Evolutionary conservation across 1,284 basidiomycete genomes (phyloP), one percentile per base, ranked within the genome.

Genomic region (Rhodotorula mucilaginosa): DNA sequence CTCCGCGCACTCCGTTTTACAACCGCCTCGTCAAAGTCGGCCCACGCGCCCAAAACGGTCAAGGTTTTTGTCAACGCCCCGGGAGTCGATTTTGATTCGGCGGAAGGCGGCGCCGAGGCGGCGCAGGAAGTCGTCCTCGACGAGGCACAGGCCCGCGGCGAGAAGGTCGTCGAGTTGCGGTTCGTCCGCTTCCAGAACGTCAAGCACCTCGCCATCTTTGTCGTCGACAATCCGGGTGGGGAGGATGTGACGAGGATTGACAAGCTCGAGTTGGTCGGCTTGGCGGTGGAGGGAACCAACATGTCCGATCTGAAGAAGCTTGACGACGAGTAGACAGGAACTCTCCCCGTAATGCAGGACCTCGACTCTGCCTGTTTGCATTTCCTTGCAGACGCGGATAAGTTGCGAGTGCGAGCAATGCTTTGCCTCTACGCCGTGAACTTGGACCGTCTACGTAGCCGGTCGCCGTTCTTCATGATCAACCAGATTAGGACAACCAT

Each of bases 171-270:
- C 46, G 72, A 76, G 58, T 51, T 77, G 18, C 69, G 76, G 4
- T 77, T 75, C 31, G 77, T 78, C 16, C 73, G 76, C 23, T 78
- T 78, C 64, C 73, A 75, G 61, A 76, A 73, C 47, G 68, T 72
- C 19, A 75, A 73, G 18, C 66, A 73, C 18, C 63, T 78, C 7
- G 66, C 68, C 21, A 69, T 79, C 61, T 78, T 78, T 49, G 69
- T 78, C 44, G 69, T 65, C 18, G 71, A 70, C 51, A 79, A 79
- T 62, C 78, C 76, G 61, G 77, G 73, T 3, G 76, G 56, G 8
- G 77, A 73, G 65, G 78, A 79, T 18, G 71, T 76, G 23, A 73
- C 78, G 16, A 52, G 76, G 39, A 60, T 79, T 26, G 76, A 78
- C 63, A 73, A 71, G 60, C 58, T 79, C 44, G 78, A 79, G 48